phyloP scores from a whole-genome alignment of 352 stramenopile species.

The Phytophthora sojae region DNA sequence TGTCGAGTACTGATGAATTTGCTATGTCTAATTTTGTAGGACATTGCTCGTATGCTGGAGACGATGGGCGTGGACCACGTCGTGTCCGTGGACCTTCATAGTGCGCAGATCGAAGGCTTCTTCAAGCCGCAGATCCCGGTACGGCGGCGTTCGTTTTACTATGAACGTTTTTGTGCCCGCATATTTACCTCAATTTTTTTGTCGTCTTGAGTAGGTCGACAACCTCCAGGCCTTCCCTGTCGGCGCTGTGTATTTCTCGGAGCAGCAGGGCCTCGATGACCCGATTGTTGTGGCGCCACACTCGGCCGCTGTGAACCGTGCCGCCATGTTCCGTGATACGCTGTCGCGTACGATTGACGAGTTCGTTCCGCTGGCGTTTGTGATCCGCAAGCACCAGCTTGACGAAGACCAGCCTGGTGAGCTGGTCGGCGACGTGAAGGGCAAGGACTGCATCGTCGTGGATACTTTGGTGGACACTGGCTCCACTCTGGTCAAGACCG shows the following conservation, averaged over 20 bases:
- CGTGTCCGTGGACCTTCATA: slow-evolving; percentile 90
- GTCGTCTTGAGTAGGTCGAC: slow-evolving; percentile 55
- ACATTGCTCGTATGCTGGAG: slow-evolving; percentile 89
- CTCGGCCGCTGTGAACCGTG: slow-evolving; percentile 80
- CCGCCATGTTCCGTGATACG: slow-evolving; percentile 84
- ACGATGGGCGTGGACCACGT: slow-evolving; percentile 92
- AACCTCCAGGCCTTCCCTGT: slow-evolving; percentile 90
- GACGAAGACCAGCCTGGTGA: slow-evolving; percentile 73
- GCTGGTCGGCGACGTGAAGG: slow-evolving; percentile 79
- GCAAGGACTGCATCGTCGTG: slow-evolving; percentile 89
- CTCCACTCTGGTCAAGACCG: slow-evolving; percentile 83
- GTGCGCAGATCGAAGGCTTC: slow-evolving; percentile 88
- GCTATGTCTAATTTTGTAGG: slow-evolving; percentile 32
- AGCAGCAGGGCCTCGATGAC: slow-evolving; percentile 74
- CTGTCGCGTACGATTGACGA: slow-evolving; percentile 81
- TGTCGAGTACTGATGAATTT: background rate
- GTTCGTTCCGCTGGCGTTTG: slow-evolving; percentile 80
- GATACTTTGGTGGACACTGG: slow-evolving; percentile 90
- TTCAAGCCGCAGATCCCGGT: slow-evolving; percentile 88
- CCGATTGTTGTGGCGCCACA: slow-evolving; percentile 87
- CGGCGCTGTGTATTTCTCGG: slow-evolving; percentile 87
- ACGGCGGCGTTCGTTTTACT: background rate
- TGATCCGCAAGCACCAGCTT: slow-evolving; percentile 87
- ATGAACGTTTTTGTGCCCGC: background rate
- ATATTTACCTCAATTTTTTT: background rate